Percentiles rank a stretch among this genome's conserved stretches.
These are phyloP conservation scores for Paracoccidioides lutzii DNA, from an alignment of 2,329 filamentous ascomycete genomes.

Conservation along the genomic window DNA sequence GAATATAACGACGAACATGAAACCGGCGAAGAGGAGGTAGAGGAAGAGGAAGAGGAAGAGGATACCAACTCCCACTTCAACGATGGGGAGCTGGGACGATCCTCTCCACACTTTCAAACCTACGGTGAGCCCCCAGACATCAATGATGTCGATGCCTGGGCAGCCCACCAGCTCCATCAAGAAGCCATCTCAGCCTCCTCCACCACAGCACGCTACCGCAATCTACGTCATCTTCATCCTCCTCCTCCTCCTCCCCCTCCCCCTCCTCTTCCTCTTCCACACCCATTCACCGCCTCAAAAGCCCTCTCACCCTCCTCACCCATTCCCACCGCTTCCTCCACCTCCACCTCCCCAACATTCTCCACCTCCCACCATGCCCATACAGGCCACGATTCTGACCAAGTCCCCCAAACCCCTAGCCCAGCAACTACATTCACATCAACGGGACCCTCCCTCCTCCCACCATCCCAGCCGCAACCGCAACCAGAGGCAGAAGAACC, in stretches of 20 bases:
- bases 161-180: slow-evolving; percentile 61
- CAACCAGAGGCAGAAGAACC: slow-evolving; percentile 38
- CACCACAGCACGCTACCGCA: slow-evolving; percentile 23
- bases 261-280: background rate
- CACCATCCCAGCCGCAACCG: slow-evolving; percentile 15
- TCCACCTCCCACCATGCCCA: background rate
- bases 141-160: slow-evolving; percentile 56
- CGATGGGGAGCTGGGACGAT: slow-evolving; percentile 4
- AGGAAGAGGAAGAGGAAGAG: background rate
- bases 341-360: background rate
- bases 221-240: slow-evolving; percentile 32
- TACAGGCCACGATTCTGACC: slow-evolving; percentile 2
- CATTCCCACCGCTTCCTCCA: background rate
- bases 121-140: slow-evolving; percentile 48
- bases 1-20: slow-evolving; percentile 25
- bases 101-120: slow-evolving; percentile 18
- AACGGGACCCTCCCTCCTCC: slow-evolving; percentile 5
- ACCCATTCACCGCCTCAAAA: too few relatives aligned
- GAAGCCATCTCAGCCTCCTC: slow-evolving; percentile 47
- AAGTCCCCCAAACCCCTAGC: background rate
- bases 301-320: slow-evolving; percentile 3
- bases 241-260: slow-evolving; percentile 30
- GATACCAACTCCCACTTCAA: slow-evolving; percentile 3
- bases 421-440: background rate
- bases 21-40: slow-evolving; percentile 8